phyloP scores from a whole-genome alignment of 352 stramenopile genomes.

The Peronosclerospora sorghi region DNA sequence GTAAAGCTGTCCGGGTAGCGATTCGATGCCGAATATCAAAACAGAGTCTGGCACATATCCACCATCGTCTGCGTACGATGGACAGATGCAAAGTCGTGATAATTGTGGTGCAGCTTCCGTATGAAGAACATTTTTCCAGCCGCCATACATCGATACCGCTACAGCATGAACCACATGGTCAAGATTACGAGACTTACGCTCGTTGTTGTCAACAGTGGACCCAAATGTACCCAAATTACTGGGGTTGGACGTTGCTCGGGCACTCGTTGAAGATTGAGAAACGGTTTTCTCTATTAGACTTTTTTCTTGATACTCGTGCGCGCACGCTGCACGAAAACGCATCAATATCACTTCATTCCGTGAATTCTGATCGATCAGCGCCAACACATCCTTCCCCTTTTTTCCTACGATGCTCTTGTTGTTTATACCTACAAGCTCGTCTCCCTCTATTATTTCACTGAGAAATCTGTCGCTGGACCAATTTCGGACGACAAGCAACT shows the following conservation, averaged over 20 bases:
- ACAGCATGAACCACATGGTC: slow-evolving; percentile 45
- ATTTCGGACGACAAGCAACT: slow-evolving; percentile 27
- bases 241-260: slow-evolving; percentile 5
- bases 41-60: slow-evolving; percentile 61
- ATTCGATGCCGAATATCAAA: slow-evolving; percentile 52
- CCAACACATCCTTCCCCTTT: slow-evolving; percentile 18
- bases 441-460: slow-evolving; percentile 23
- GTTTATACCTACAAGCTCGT: slow-evolving; percentile 62
- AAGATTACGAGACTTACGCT: slow-evolving; percentile 1
- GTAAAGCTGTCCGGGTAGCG: slow-evolving; percentile 34
- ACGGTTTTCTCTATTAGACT: background rate
- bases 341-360: slow-evolving; percentile 26
- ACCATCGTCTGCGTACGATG: slow-evolving; percentile 65
- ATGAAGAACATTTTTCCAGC: slow-evolving; percentile 42
- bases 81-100: slow-evolving; percentile 50
- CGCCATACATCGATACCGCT: slow-evolving; percentile 65
- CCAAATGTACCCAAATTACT: background rate
- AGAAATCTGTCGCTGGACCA: slow-evolving; percentile 14
- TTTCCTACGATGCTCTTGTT: slow-evolving; percentile 35
- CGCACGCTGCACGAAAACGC: slow-evolving; percentile 34
- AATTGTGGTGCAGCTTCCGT: slow-evolving; percentile 22
- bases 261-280: slow-evolving; percentile 7
- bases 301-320: slow-evolving; percentile 7
- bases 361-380: slow-evolving; percentile 23
- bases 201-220: slow-evolving; percentile 12